phyloP scores from a whole-genome alignment of 306 rosid genomes.

The Aeschynomene evenia region DNA sequence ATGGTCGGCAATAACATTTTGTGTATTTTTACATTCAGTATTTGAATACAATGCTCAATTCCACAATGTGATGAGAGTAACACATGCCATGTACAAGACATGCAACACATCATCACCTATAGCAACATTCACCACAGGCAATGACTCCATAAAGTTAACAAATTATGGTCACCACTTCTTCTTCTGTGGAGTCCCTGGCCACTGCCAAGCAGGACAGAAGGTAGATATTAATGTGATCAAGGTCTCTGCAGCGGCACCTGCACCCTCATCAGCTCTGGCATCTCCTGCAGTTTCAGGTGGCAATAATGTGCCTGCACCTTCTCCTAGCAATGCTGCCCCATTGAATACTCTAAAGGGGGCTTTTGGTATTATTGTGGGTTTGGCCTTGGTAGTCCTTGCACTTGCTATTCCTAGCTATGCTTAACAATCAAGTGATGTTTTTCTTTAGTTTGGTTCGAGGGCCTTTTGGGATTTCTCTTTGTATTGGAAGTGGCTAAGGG shows the following conservation, averaged over 20 bases:
- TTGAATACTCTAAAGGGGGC: slow-evolving; percentile 25
- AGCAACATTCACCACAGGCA: slow-evolving; percentile 69
- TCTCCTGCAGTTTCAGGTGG: slow-evolving; percentile 29
- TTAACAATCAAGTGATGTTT: slow-evolving; percentile 1
- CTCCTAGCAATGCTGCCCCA: slow-evolving; percentile 45
- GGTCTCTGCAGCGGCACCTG: slow-evolving; percentile 33
- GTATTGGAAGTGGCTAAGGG: slow-evolving; percentile 7
- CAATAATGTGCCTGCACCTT: slow-evolving; percentile 41
- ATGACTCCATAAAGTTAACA: slow-evolving; percentile 60
- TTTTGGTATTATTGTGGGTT: slow-evolving; percentile 30
- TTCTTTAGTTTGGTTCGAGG: slow-evolving; percentile 17
- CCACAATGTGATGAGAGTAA: slow-evolving; percentile 84
- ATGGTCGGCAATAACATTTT: background rate
- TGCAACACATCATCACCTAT: slow-evolving; percentile 67
- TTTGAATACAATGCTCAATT: slow-evolving; percentile 66
- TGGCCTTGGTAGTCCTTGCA: slow-evolving; percentile 34
- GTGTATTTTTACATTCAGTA: slow-evolving; percentile 36
- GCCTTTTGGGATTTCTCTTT: slow-evolving; percentile 6
- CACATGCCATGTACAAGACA: slow-evolving; percentile 72
- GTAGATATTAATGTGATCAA: slow-evolving; percentile 64
- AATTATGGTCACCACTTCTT: slow-evolving; percentile 75
- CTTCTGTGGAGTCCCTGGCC: slow-evolving; percentile 89
- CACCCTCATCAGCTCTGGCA: slow-evolving; percentile 46
- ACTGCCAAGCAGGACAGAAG: slow-evolving; percentile 80
- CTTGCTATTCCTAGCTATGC: slow-evolving; percentile 32